Conservation (phyloP, 2,329 filamentous ascomycete species). For the Fusarium abutilonis region DNA sequence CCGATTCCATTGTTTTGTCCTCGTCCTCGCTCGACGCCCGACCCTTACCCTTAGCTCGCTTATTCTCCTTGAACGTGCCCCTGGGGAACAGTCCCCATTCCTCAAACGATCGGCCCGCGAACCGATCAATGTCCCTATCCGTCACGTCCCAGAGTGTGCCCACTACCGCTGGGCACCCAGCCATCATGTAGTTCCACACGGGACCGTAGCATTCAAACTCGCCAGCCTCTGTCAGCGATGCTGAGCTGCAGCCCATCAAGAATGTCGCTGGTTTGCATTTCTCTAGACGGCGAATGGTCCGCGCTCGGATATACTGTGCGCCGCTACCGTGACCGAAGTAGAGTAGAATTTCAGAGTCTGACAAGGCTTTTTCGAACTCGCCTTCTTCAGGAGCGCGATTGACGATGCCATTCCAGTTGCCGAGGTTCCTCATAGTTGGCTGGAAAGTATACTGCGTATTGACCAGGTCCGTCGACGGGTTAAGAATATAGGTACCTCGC, state of each 20-base stretch:
- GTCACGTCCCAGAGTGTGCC: conserved; percentile 98
- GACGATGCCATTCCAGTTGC: conserved; percentile 76
- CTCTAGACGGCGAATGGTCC: conserved; percentile 81
- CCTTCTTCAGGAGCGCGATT: conserved; percentile 76
- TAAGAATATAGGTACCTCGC: conserved; percentile 82
- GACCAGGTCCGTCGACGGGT: conserved; percentile 84
- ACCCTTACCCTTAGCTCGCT: conserved; percentile 45
- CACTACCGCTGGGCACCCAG: conserved; percentile 84
- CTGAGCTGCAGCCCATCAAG: conserved; percentile 94
- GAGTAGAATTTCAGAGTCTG: conserved; percentile 75
- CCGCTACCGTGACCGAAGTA: conserved; percentile 98
- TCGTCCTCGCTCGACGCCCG: conserved; percentile 38
- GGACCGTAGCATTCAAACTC: conserved; percentile 93
- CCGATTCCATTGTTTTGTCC: conserved; percentile 45
- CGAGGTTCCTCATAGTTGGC: conserved; percentile 69
- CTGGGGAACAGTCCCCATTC: conserved; percentile 79
- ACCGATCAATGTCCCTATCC: conserved; percentile 95
- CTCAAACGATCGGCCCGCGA: conserved; percentile 81
- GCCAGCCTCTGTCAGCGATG: conserved; percentile 78
- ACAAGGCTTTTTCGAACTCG: conserved; percentile 77
- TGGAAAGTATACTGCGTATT: conserved; percentile 82
- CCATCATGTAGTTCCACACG: conserved; percentile 90
- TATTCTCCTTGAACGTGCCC: conserved; percentile 56
- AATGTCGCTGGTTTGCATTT: conserved; percentile 81
- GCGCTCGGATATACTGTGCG: conserved; percentile 89